phyloP scores from a whole-genome alignment of 768 basidiomycete genomes.

The Zangia roseola region DNA sequence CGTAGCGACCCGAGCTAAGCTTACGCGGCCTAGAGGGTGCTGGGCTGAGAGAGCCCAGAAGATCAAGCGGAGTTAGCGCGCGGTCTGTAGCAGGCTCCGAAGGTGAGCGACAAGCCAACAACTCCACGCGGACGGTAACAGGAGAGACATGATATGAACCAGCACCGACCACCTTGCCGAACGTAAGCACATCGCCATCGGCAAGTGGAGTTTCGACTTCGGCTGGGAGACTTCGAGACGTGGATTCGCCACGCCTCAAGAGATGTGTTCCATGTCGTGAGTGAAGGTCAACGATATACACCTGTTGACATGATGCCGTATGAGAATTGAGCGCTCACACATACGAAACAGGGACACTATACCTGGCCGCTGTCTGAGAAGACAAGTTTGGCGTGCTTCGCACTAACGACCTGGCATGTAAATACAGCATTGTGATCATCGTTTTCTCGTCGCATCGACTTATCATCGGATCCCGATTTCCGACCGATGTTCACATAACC shows the following conservation, averaged over 20 bases:
- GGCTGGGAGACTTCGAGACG: constrained; percentile 48
- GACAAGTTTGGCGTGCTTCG: constrained; percentile 74
- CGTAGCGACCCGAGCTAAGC: constrained; percentile 59
- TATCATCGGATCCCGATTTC: constrained; percentile 50
- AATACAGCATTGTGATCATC: constrained; percentile 58
- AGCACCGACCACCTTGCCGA: constrained; percentile 73
- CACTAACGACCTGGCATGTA: constrained; percentile 75
- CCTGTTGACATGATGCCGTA: constrained; percentile 38
- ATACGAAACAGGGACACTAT: constrained; percentile 22
- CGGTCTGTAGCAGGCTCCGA: constrained; percentile 19
- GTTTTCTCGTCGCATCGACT: constrained; percentile 37
- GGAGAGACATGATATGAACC: constrained; percentile 61
- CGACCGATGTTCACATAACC: constrained; percentile 65
- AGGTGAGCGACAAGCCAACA: constrained; percentile 33
- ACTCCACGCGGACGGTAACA: constrained; percentile 57
- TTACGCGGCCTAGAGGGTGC: constrained; percentile 26
- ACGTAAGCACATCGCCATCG: constrained; percentile 72
- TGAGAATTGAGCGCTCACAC: constrained; percentile 18
- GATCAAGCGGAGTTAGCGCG: constrained; percentile 17
- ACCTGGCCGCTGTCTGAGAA: constrained; percentile 73
- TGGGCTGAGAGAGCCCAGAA: constrained; percentile 24
- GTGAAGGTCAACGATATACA: constrained; percentile 64
- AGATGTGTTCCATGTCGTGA: constrained; percentile 81
- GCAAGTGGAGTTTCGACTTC: constrained; percentile 55
- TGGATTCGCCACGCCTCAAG: constrained; percentile 48